These are phyloP conservation scores for Nidularia pulvinata DNA, from an alignment of 768 basidiomycete genomes.

Conservation along the genomic window DNA sequence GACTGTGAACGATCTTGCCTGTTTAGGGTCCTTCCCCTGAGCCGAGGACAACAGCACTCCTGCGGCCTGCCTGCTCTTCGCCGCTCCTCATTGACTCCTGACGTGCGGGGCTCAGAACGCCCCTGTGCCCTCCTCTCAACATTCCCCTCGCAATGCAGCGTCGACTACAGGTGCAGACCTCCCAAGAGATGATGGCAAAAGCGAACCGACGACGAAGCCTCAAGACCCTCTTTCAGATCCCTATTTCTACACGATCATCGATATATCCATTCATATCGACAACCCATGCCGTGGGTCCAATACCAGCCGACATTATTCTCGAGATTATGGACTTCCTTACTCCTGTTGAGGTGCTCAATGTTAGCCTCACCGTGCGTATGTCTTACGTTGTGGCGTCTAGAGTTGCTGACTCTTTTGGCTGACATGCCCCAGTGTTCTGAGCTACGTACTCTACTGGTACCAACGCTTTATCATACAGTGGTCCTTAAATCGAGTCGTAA, in stretches of 20 bases:
- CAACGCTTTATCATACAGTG: constrained; percentile 42
- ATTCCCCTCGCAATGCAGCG: too few relatives aligned
- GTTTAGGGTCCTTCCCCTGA: too few relatives aligned
- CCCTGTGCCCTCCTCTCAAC: too few relatives aligned
- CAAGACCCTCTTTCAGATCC: constrained; percentile 29
- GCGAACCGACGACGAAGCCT: constrained; percentile 25
- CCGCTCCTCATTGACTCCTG: too few relatives aligned
- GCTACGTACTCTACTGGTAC: constrained; percentile 27
- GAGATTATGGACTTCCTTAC: constrained; percentile 33
- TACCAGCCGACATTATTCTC: constrained; percentile 36
- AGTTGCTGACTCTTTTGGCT: constrained; percentile 2
- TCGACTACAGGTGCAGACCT: too few relatives aligned
- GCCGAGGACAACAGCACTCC: too few relatives aligned
- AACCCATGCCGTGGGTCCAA: constrained; percentile 18
- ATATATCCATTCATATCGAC: constrained; percentile 19
- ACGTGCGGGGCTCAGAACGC: too few relatives aligned
- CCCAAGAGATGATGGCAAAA: constrained; percentile 8
- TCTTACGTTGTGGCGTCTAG: constrained; percentile 2
- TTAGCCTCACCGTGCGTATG: constrained; percentile 38
- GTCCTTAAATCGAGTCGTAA: constrained; percentile 39
- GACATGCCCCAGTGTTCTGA: constrained; percentile 20
- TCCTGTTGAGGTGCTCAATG: constrained; percentile 33
- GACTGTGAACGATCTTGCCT: too few relatives aligned
- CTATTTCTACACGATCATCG: constrained; percentile 23
- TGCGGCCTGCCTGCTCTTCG: too few relatives aligned